phyloP scores from a whole-genome alignment of 345 rosid genomes.

The Eucalyptus decipiens region DNA sequence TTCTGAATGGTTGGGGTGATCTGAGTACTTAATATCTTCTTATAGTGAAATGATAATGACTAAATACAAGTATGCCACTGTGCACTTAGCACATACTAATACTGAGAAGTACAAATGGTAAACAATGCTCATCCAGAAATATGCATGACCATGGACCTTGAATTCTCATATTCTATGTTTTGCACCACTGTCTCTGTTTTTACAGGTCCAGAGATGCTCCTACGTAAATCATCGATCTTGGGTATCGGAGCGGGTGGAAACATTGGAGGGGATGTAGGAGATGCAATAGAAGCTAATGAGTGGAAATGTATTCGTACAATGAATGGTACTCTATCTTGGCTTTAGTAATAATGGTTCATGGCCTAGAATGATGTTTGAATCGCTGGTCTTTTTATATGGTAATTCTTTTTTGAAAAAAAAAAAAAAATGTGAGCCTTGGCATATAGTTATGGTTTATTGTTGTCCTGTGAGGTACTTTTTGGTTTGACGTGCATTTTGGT shows the following conservation, averaged over 20 bases:
- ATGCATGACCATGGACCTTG: not conserved
- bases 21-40: not conserved
- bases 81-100: not conserved
- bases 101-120: not conserved
- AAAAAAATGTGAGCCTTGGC: not conserved
- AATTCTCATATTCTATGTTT: not conserved
- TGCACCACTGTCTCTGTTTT: not conserved
- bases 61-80: not conserved
- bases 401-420: not conserved
- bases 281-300: conserved; percentile 74
- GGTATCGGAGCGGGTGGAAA: conserved; percentile 25
- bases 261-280: conserved; percentile 63
- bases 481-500: not conserved
- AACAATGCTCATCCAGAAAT: not conserved
- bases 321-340: conserved; percentile 35
- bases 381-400: not conserved
- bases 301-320: conserved; percentile 91
- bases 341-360: not conserved
- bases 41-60: not conserved
- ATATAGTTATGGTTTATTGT: not conserved
- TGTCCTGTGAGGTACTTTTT: not conserved
- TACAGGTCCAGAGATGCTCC: conserved; percentile 81
- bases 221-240: conserved; percentile 61
- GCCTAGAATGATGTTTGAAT: not conserved
- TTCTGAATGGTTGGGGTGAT: not conserved